phyloP scores from a whole-genome alignment of 352 stramenopile genomes.

The Phytophthora macrochlamydospora region DNA sequence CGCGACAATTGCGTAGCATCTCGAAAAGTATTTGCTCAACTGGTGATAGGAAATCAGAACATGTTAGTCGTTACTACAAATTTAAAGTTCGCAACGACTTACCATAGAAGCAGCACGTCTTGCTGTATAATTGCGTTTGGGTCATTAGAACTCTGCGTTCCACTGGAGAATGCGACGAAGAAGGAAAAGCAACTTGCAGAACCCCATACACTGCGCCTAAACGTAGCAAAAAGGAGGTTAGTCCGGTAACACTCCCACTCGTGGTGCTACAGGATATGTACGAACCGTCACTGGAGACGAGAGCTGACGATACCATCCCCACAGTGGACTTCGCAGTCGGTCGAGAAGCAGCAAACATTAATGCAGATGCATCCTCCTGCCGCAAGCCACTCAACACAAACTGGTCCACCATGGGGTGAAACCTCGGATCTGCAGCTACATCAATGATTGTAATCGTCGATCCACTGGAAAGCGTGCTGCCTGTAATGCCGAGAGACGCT shows the following conservation, averaged over 20 bases:
- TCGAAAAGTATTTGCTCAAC: slow-evolving; percentile 71
- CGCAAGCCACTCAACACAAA: slow-evolving; percentile 39
- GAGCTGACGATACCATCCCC: slow-evolving; percentile 46
- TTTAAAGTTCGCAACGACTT: slow-evolving; percentile 5
- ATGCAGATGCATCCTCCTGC: slow-evolving; percentile 14
- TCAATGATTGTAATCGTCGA: slow-evolving; percentile 47
- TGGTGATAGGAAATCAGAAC: slow-evolving; percentile 13
- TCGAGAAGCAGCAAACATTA: slow-evolving; percentile 13
- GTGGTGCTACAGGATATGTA: background rate
- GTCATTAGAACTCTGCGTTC: slow-evolving; percentile 23
- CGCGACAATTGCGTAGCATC: slow-evolving; percentile 60
- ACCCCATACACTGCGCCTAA: slow-evolving; percentile 53
- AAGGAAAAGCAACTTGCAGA: slow-evolving; percentile 52
- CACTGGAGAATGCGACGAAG: slow-evolving; percentile 17
- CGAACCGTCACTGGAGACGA: slow-evolving; percentile 50
- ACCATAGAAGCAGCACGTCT: slow-evolving; percentile 57
- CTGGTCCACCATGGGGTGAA: slow-evolving; percentile 73
- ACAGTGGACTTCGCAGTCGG: slow-evolving; percentile 27
- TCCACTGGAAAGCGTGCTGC: slow-evolving; percentile 43
- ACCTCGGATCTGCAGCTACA: slow-evolving; percentile 46
- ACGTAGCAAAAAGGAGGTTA: slow-evolving; percentile 1
- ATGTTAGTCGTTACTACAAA: background rate
- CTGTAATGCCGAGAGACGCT: slow-evolving; percentile 61
- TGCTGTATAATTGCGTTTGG: slow-evolving; percentile 37
- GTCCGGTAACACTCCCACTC: background rate